Evolutionary conservation across 78 protist genomes (phyloP).

Genomic region (slime mould (Dictyostelium discoideum)): DNA sequence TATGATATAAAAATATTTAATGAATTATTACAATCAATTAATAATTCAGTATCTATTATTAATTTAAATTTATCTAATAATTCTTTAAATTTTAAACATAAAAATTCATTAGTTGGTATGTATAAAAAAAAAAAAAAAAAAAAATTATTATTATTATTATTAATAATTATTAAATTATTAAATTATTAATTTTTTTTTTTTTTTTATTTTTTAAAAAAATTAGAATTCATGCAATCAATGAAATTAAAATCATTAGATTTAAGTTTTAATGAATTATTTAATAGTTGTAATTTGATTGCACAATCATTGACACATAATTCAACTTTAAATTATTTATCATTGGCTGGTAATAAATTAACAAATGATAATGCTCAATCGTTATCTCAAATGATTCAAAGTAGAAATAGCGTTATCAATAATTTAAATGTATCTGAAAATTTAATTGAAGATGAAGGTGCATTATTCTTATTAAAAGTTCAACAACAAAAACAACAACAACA

Average conservation of each 20-base stretch:
- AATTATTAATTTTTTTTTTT: background rate
- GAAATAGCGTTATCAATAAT: conserved; percentile 1
- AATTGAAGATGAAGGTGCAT: conserved; percentile 66
- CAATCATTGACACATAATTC: conserved; percentile 53
- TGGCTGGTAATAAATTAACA: conserved; percentile 28
- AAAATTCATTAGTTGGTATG: conserved; percentile 52
- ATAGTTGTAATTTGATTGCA: conserved; percentile 32
- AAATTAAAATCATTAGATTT: conserved; percentile 47
- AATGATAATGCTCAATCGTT: conserved; percentile 64
- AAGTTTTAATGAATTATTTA: conserved; percentile 22
- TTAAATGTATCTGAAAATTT: conserved; percentile 47
- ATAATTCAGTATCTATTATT: conserved; percentile 28
- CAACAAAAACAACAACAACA: background rate
- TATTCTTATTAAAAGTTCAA: conserved; percentile 27
- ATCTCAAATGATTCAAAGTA: conserved; percentile 47
- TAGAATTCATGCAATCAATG: conserved; percentile 73
- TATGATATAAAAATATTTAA: conserved; percentile 13
- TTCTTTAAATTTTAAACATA: conserved; percentile 17
- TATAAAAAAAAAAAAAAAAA: background rate
- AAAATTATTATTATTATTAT: background rate
- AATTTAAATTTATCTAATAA: conserved; percentile 41
- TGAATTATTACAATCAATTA: conserved; percentile 40
- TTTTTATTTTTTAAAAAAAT: background rate
- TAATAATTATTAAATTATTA: background rate
- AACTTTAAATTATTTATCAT: background rate